These are phyloP conservation scores for Lactifluus echinatus DNA, from an alignment of 768 basidiomycete species.

Conservation along the genomic window DNA sequence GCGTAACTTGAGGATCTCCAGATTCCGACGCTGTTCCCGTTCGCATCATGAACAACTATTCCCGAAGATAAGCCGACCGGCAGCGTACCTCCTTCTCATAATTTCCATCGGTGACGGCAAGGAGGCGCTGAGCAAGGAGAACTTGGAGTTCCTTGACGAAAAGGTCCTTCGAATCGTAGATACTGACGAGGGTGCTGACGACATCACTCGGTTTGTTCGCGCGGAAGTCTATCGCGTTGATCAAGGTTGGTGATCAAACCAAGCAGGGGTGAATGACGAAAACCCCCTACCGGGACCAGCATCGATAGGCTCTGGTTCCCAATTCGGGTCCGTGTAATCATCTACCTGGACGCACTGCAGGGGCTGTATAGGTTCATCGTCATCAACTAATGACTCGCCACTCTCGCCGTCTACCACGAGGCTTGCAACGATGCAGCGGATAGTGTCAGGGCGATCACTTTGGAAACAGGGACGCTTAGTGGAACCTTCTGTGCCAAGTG, in stretches of 20 bases:
- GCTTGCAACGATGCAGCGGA: slow-evolving; percentile 85
- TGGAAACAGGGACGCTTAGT: neutral
- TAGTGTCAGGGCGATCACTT: slow-evolving; percentile 82
- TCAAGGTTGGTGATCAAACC: neutral
- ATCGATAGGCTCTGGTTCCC: slow-evolving; percentile 95
- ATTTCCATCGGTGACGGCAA: slow-evolving; percentile 73
- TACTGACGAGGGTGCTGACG: slow-evolving; percentile 92
- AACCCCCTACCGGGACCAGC: slow-evolving; percentile 86
- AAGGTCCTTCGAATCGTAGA: slow-evolving; percentile 94
- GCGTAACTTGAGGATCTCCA: slow-evolving; percentile 90
- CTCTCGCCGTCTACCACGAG: slow-evolving; percentile 81
- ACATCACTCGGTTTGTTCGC: slow-evolving; percentile 88
- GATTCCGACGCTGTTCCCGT: slow-evolving; percentile 63
- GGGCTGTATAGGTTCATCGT: slow-evolving; percentile 71
- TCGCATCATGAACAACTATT: neutral
- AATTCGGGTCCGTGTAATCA: slow-evolving; percentile 84
- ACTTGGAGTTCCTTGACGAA: slow-evolving; percentile 95
- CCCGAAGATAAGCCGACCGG: neutral
- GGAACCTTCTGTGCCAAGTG: neutral
- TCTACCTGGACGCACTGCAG: slow-evolving; percentile 70
- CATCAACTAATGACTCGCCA: slow-evolving; percentile 75
- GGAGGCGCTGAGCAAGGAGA: slow-evolving; percentile 76
- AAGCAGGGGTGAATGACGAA: neutral
- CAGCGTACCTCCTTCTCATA: slow-evolving; percentile 54
- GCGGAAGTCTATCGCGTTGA: slow-evolving; percentile 62